Percentiles rank a stretch among this genome's conserved stretches.
Evolutionary conservation across 2,329 filamentous ascomycete genomes (phyloP).

Genomic region (Aspergillus tamarii): DNA sequence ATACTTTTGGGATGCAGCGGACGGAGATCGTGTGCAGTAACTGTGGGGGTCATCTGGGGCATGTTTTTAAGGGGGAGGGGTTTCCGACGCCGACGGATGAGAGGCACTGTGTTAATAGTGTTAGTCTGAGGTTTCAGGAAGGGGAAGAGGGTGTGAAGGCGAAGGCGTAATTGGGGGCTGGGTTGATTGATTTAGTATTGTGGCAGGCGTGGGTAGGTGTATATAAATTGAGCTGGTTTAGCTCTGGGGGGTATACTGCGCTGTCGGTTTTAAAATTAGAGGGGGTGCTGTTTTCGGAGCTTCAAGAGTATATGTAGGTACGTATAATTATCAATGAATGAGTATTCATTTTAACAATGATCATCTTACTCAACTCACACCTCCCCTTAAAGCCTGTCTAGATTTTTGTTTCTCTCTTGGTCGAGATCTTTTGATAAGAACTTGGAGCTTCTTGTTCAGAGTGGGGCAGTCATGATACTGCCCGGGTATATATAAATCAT

Average conservation of each 20-base stretch:
- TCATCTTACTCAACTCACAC: background rate
- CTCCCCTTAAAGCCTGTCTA: background rate
- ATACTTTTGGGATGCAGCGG: slow-evolving; percentile 75
- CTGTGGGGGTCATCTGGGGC: slow-evolving; percentile 88
- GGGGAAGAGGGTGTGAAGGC: slow-evolving; percentile 52
- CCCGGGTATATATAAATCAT: background rate
- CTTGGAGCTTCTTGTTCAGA: background rate
- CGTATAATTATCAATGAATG: background rate
- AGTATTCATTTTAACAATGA: background rate
- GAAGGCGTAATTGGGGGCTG: slow-evolving; percentile 27
- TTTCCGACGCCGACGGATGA: slow-evolving; percentile 87
- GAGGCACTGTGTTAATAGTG: slow-evolving; percentile 93
- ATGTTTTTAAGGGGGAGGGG: slow-evolving; percentile 90
- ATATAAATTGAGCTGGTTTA: background rate
- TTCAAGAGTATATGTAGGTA: background rate
- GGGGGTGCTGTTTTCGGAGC: background rate
- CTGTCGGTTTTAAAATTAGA: background rate
- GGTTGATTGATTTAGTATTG: background rate
- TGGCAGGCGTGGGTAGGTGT: background rate
- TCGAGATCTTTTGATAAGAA: background rate
- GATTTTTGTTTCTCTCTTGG: too few species aligned
- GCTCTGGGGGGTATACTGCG: background rate
- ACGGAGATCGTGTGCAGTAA: slow-evolving; percentile 95
- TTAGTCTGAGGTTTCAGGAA: slow-evolving; percentile 81
- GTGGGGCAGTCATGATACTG: background rate